phyloP scores from a whole-genome alignment of 2,329 filamentous ascomycete species.

The Zarea fungicola region DNA sequence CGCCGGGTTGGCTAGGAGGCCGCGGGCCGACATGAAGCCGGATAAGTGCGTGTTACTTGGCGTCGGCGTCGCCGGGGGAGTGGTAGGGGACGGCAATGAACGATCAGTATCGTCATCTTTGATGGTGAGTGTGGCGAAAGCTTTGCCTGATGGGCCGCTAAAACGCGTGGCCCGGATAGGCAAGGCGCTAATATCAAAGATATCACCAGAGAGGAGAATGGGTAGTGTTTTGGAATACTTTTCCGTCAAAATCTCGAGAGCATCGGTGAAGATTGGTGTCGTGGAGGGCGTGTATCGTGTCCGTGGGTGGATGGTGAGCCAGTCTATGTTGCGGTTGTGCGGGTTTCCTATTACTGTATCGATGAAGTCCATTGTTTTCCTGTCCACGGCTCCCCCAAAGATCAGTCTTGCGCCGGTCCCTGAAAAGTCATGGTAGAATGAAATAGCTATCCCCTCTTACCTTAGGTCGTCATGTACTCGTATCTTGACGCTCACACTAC shows the following conservation, averaged over 20 bases:
- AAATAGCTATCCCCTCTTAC: slow-evolving; percentile 22
- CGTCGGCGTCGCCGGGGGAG: slow-evolving; percentile 16
- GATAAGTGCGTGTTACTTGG: slow-evolving; percentile 45
- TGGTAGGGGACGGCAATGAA: too few relatives aligned
- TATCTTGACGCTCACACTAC: slow-evolving; percentile 66
- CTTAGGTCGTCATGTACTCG: slow-evolving; percentile 60
- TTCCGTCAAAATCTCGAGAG: slow-evolving; percentile 50
- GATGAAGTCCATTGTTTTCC: slow-evolving; percentile 57
- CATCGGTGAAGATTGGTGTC: slow-evolving; percentile 55
- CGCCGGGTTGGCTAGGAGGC: slow-evolving; percentile 62
- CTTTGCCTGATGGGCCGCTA: slow-evolving; percentile 18
- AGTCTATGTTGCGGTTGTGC: slow-evolving; percentile 53
- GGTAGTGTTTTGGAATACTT: slow-evolving; percentile 52
- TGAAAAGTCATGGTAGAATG: too few relatives aligned
- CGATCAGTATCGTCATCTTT: too few relatives aligned
- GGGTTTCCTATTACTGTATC: slow-evolving; percentile 53
- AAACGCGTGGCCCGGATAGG: slow-evolving; percentile 33
- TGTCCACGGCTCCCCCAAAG: too few relatives aligned
- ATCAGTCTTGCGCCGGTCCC: too few relatives aligned
- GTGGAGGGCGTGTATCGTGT: slow-evolving; percentile 56
- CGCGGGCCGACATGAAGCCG: slow-evolving; percentile 66
- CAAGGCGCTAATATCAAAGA: slow-evolving; percentile 52
- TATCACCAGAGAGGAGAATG: slow-evolving; percentile 63
- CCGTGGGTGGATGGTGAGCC: slow-evolving; percentile 66
- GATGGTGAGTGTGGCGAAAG: slow-evolving; percentile 26